A percentile compares a stretch with the other conserved stretches of the same genome.
Conservation (phyloP, 768 basidiomycete species). For the Tricholoma saponaceum region DNA sequence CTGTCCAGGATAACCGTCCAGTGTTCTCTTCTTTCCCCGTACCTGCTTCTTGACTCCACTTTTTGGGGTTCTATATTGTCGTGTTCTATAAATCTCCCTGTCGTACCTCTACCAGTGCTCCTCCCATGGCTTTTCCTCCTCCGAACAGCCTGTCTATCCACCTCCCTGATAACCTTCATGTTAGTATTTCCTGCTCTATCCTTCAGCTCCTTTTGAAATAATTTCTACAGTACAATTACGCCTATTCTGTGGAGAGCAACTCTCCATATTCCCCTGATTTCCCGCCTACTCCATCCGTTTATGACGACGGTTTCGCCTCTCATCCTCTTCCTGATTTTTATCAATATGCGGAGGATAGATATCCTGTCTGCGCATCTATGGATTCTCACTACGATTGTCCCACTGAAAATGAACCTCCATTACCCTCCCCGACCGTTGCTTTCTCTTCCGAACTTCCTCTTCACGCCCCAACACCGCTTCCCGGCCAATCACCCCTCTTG, state of each 20-base stretch:
- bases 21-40: too few relatives aligned
- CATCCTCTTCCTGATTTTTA: background rate
- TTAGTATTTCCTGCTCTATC: constrained; percentile 32
- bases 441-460: constrained; percentile 19
- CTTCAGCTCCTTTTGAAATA: constrained; percentile 19
- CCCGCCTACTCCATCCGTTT: background rate
- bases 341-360: background rate
- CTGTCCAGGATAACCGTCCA: too few relatives aligned
- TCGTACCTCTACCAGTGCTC: background rate
- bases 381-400: background rate
- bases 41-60: constrained; percentile 5
- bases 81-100: background rate
- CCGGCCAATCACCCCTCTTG: constrained; percentile 15
- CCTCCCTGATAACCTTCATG: constrained; percentile 1
- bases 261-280: constrained; percentile 6
- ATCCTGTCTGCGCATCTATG: background rate
- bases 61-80: background rate
- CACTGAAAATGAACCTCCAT: constrained; percentile 11
- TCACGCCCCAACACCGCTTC: constrained; percentile 25
- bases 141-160: background rate
- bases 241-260: constrained; percentile 1
- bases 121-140: constrained; percentile 1
- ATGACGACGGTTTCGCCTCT: background rate
- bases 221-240: constrained; percentile 1
- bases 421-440: constrained; percentile 6